These are phyloP conservation scores for Paramyrothecium roridum DNA, from an alignment of 2,329 filamentous ascomycete genomes.

Conservation along the genomic window DNA sequence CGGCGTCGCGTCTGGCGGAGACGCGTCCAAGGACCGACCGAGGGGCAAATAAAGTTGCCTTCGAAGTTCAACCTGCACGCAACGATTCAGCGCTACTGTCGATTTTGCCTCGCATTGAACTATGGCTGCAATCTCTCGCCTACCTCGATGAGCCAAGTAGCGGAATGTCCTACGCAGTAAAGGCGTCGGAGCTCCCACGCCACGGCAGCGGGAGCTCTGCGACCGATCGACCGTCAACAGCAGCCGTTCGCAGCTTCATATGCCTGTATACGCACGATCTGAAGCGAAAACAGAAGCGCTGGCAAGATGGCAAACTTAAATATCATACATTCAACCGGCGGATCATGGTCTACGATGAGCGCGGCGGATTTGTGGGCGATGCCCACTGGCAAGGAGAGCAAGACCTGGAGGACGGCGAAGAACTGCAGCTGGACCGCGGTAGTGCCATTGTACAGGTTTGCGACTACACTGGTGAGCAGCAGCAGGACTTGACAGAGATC, in stretches of 20 bases:
- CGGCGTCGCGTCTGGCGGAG: too few species aligned
- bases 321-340: slow-evolving; percentile 90
- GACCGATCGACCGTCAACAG: slow-evolving; percentile 39
- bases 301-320: slow-evolving; percentile 87
- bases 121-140: background rate
- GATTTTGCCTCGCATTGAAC: background rate
- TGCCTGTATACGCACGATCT: slow-evolving; percentile 88
- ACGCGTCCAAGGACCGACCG: too few species aligned
- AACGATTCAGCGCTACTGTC: too few species aligned
- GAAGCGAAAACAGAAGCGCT: slow-evolving; percentile 82
- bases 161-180: slow-evolving; percentile 17
- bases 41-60: too few species aligned
- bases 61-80: too few species aligned
- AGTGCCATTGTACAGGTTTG: slow-evolving; percentile 76
- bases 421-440: slow-evolving; percentile 73
- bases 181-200: slow-evolving; percentile 1
- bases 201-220: background rate
- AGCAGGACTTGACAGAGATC: slow-evolving; percentile 76
- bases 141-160: background rate
- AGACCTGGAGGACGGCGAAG: slow-evolving; percentile 76
- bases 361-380: slow-evolving; percentile 79
- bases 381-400: slow-evolving; percentile 72
- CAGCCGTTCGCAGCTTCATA: slow-evolving; percentile 74
- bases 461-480: slow-evolving; percentile 66
- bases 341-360: slow-evolving; percentile 84